Evolutionary conservation across 2,329 filamentous ascomycete genomes (phyloP), one percentile per base, ranked within the genome.

Genomic region (Endoconidiophora laricicola): DNA sequence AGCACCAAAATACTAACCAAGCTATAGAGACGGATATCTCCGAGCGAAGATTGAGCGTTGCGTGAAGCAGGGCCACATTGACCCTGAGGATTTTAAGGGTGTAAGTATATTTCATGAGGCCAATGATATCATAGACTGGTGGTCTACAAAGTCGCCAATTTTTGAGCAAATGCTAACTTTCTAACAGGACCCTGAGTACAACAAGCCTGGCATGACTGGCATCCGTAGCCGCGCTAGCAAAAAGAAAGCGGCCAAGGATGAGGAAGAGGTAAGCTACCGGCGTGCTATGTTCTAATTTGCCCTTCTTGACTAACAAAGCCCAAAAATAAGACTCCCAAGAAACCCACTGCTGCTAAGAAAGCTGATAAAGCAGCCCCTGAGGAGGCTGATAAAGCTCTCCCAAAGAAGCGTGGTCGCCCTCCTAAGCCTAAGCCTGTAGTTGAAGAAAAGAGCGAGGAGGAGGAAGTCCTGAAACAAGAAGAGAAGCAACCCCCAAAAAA

Each of bases 11-110:
- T 33, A 26, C 44, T 46, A 16, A 40, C n/a, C 39, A n/a, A 54
- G 51, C 50, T 69, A 68, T 3, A 65, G 65, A 2, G 66, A 79
- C 37, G 66, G 71, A 0, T 81, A 86, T 2, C 58, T 77, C 1
- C 78, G 88, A 63, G 76, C 76, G 42, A 94, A 91, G 69, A 69
- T 95, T 56, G 70, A 74, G 46, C 74, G 73, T 43, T 85, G 83
- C 47, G 63, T 95, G 22, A 71, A 74, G 52, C 74, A 88, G 61
- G 86, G 86, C 22, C 84, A 91, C 58, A 81, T 96, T 58, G 81
- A 83, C 57, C 73, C 86, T 40, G 81, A 85, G 47, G 90, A 95
- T 58, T 95, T 86, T 78, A 90, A 82, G 33, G 86, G 86, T 10
- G 87, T 94, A 73, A 66, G 83, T 69, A 33, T 33, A 6, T 33